A percentile compares a stretch with the other conserved stretches of the same genome.
Conservation (phyloP, 345 rosid genomes). For the Gossypium arboreum region DNA sequence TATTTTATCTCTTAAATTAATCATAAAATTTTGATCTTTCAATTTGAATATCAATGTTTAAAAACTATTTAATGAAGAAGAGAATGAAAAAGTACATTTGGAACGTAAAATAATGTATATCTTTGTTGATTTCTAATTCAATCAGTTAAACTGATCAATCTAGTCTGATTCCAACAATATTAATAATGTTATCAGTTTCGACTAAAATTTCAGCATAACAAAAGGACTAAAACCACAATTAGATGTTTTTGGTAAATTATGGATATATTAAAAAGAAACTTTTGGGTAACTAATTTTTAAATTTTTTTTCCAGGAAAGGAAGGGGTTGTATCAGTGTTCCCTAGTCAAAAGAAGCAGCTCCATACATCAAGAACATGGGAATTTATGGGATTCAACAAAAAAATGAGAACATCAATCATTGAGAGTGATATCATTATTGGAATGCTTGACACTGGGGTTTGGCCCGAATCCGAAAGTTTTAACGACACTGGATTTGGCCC, state of each 20-base stretch:
- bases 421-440: conserved; percentile 43
- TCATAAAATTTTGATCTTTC: too few species aligned
- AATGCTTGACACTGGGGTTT: conserved; percentile 51
- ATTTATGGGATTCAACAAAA: conserved; percentile 45
- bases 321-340: conserved; percentile 53
- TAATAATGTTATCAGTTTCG: too few species aligned
- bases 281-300: background rate
- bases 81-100: too few species aligned
- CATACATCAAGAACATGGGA: conserved; percentile 61
- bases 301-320: conserved; percentile 28
- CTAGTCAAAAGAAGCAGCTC: conserved; percentile 37
- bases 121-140: rapidly evolving
- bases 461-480: conserved; percentile 50
- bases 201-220: too few species aligned
- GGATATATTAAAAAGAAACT: background rate
- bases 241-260: background rate
- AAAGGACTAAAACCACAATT: too few species aligned
- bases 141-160: too few species aligned
- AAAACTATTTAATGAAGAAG: too few species aligned
- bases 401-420: conserved; percentile 23
- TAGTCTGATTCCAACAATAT: rapidly evolving
- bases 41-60: too few species aligned
- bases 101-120: too few species aligned
- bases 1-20: too few species aligned
- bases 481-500: conserved; percentile 38